phyloP scores from a whole-genome alignment of 805 yeast species.

The Candida chilensis region DNA sequence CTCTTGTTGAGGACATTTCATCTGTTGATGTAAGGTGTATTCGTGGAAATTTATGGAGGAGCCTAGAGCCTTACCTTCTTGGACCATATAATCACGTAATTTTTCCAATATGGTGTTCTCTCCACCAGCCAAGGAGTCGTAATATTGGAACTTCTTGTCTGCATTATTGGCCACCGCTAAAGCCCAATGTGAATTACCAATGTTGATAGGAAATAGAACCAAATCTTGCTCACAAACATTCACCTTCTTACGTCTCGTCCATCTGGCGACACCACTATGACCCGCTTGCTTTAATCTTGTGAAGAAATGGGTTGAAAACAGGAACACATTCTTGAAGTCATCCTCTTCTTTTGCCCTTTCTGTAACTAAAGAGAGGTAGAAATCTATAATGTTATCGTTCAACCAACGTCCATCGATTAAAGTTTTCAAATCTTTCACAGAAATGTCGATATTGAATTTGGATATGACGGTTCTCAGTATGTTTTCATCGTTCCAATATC shows the following conservation, averaged over 20 bases:
- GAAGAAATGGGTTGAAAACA: conserved; percentile 86
- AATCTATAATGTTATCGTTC: conserved; percentile 86
- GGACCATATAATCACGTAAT: conserved; percentile 52
- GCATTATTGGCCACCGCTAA: conserved; percentile 67
- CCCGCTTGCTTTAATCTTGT: conserved; percentile 66
- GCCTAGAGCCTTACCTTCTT: conserved; percentile 47
- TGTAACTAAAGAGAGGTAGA: conserved; percentile 51
- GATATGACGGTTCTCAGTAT: conserved; percentile 15
- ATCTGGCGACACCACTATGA: conserved; percentile 68
- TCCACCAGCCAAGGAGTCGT: conserved; percentile 64
- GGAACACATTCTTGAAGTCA: conserved; percentile 31
- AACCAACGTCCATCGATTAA: conserved; percentile 71
- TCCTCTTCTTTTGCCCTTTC: conserved; percentile 26
- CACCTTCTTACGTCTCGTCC: conserved; percentile 74
- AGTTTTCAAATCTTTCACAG: conserved; percentile 60
- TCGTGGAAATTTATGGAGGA: conserved; percentile 16
- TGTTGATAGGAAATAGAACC: conserved; percentile 80
- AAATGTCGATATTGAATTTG: conserved; percentile 47
- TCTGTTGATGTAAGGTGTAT: conserved; percentile 11
- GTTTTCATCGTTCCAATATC: conserved; percentile 17
- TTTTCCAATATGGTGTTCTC: conserved; percentile 30
- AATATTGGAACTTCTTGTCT: conserved; percentile 51
- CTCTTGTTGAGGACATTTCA: conserved; percentile 65
- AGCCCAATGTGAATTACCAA: conserved; percentile 86
- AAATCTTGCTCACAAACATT: conserved; percentile 55